A percentile compares a stretch with the other conserved stretches of the same genome.
Evolutionary conservation across 1,139 yeast genomes (phyloP).

Genomic region (Groenewaldozyma auringiensis): DNA sequence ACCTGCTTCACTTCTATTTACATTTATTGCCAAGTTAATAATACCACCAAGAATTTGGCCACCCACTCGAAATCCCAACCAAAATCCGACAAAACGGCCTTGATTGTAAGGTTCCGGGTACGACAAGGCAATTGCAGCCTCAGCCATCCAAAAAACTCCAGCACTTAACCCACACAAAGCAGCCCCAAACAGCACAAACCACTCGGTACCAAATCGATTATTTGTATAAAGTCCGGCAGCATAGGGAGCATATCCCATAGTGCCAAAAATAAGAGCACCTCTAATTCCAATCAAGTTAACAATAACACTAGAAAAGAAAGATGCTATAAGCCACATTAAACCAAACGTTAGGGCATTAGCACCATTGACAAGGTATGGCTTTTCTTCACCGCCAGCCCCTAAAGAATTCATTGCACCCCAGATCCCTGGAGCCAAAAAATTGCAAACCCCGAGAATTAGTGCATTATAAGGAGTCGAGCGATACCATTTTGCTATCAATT

Average conservation of each 20-base stretch:
- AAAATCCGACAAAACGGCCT: constrained; percentile 2
- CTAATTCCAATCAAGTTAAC: constrained; percentile 10
- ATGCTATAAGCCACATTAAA: constrained; percentile 2
- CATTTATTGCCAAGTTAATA: background rate
- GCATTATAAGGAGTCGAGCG: constrained; percentile 1
- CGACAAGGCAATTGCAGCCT: constrained; percentile 17
- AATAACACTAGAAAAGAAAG: background rate
- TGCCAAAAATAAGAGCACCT: constrained; percentile 15
- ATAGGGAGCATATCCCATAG: constrained; percentile 16
- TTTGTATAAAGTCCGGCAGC: constrained; percentile 16
- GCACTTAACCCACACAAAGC: constrained; percentile 17
- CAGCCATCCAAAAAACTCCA: constrained; percentile 18
- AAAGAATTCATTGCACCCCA: constrained; percentile 4
- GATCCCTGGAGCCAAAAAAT: constrained; percentile 3
- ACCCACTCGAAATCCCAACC: background rate
- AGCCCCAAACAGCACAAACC: constrained; percentile 17
- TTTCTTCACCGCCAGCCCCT: constrained; percentile 3
- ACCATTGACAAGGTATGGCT: constrained; percentile 2
- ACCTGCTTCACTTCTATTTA: background rate
- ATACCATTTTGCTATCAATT: constrained; percentile 1
- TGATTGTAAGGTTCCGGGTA: constrained; percentile 12
- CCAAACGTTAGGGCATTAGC: constrained; percentile 2
- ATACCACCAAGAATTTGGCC: constrained; percentile 3
- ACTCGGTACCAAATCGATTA: constrained; percentile 14
- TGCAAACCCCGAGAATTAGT: constrained; percentile 2